phyloP scores from a whole-genome alignment of 148 eudicot genomes.

The Heliosperma pusillum region DNA sequence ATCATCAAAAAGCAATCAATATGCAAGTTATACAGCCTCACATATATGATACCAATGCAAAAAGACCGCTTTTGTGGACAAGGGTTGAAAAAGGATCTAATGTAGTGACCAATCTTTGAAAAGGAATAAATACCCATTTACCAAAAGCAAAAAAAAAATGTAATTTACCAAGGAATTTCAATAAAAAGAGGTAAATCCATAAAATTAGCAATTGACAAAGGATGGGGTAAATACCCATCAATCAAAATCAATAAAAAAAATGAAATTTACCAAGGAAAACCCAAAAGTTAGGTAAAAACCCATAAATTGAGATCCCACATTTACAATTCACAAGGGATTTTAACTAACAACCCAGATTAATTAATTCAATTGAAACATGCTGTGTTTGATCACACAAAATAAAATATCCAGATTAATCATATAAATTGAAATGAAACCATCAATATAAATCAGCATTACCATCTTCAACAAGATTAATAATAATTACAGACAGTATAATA shows the following conservation, averaged over 20 bases:
- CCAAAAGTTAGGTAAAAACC: neutral
- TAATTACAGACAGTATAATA: neutral
- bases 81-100: constrained; percentile 1
- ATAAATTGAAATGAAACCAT: neutral
- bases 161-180: neutral
- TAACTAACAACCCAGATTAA: constrained; percentile 9
- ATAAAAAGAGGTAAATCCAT: neutral
- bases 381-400: too few relatives aligned
- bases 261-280: neutral
- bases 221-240: neutral
- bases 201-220: neutral
- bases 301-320: neutral
- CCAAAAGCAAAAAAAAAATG: neutral
- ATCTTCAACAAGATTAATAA: neutral
- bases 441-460: constrained; percentile 2
- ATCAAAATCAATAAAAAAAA: neutral
- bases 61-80: neutral
- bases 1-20: constrained; percentile 22
- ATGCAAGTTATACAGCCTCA: constrained; percentile 13
- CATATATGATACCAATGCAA: neutral
- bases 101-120: neutral
- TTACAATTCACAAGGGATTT: neutral
- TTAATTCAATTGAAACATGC: constrained; percentile 10
- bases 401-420: neutral
- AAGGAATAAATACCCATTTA: constrained; percentile 14